phyloP scores from a whole-genome alignment of 768 basidiomycete species.

The Leccinum fibrillosum region DNA sequence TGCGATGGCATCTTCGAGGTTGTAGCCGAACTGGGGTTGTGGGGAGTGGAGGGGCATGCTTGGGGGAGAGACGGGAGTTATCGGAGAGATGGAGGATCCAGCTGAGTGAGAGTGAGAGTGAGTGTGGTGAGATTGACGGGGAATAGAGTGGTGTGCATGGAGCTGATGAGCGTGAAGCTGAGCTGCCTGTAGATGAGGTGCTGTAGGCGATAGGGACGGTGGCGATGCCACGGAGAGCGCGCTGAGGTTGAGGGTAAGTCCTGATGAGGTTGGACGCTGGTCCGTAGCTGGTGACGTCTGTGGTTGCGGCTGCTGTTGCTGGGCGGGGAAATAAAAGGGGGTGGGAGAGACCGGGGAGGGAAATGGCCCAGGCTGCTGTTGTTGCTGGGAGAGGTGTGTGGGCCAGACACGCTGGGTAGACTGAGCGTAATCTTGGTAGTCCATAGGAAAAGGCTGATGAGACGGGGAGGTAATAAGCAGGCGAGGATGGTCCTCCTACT shows the following conservation, averaged over 20 bases:
- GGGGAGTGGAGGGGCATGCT: conserved; percentile 42
- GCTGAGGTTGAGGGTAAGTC: conserved; percentile 66
- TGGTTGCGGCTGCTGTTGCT: conserved; percentile 13
- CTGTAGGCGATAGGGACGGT: conserved; percentile 61
- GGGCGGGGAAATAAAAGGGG: conserved; percentile 21
- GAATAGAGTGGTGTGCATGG: conserved; percentile 49
- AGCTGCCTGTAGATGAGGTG: conserved; percentile 40
- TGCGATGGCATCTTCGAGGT: conserved; percentile 41
- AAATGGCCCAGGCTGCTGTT: conserved; percentile 10
- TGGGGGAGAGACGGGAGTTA: conserved; percentile 57
- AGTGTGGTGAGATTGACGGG: conserved; percentile 15
- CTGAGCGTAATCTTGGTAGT: conserved; percentile 31
- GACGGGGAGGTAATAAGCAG: not conserved
- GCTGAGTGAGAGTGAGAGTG: conserved; percentile 25
- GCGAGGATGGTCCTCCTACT: conserved; percentile 1
- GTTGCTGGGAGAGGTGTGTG: conserved; percentile 14
- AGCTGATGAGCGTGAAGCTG: conserved; percentile 58
- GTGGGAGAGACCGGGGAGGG: conserved; percentile 27
- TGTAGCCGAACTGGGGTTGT: conserved; percentile 47
- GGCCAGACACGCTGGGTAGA: conserved; percentile 23
- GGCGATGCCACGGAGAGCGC: conserved; percentile 66
- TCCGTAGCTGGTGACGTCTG: conserved; percentile 17
- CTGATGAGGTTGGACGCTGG: conserved; percentile 30
- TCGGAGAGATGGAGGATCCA: conserved; percentile 41
- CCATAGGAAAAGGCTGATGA: conserved; percentile 11